Evolutionary conservation across 176 grass and related monocot species (phyloP), one percentile per base, ranked within the genome.

Genomic region (Zea luxurians): DNA sequence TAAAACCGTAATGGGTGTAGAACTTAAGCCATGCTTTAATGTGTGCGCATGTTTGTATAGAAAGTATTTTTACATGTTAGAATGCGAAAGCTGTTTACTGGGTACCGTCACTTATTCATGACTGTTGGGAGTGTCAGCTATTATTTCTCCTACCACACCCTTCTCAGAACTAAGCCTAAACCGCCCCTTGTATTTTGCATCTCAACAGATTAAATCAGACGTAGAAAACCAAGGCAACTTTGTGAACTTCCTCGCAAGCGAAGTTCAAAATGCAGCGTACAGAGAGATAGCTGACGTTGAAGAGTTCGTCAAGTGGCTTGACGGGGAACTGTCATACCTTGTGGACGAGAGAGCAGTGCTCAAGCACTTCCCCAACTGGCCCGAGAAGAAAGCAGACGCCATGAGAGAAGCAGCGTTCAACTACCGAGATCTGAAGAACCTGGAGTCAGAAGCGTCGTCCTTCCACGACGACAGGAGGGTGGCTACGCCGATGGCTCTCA

Each of bases 311-410:
- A 99, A 99, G 80, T 99, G 92, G 96, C 88, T 99, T 49, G 96
- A 99, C 75, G 92, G 91, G 49, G 92, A 96, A 71, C 62, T 99
- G 48, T 99, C 96, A 57, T 99, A 99, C 72, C 86, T 99, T 48
- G 90, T 95, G 57, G 96, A 99, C n/a, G 96, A 99, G 83, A 87
- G 96, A 78, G 96, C 96, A 76, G 96, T 99, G 66, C 90, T 99
- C 71, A 99, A 95, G 79, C 96, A 99, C 76, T 99, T 99, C 54
- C 80, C 96, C 61, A 83, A 82, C 69, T 99, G 96, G 96, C 96
- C 96, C 21, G 96, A 99, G 86, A 84, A 83, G 80, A 99, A 99
- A 89, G 90, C 96, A 66, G 92, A 99, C 74, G 90, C 96, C 73
- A 99, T 99, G 96, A 96, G 96, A 89, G 92, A 99, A 83, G 96